Evolutionary conservation across 2,329 filamentous ascomycete species (phyloP).

Genomic region (Elsinoe necatrix): DNA sequence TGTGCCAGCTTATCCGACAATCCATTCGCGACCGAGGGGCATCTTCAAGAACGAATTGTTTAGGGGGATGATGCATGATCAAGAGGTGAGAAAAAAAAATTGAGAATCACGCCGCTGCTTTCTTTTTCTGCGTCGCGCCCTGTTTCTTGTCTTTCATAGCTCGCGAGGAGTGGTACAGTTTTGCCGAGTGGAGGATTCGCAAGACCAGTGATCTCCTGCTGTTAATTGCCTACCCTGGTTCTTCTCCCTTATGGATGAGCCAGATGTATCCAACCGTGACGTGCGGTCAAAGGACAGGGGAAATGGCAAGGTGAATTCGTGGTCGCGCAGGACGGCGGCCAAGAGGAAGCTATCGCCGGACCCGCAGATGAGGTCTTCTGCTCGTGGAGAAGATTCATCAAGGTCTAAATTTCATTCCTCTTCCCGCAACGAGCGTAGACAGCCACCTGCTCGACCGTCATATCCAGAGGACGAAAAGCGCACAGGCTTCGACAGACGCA

Average conservation of each 20-base stretch:
- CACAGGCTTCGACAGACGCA: not conserved
- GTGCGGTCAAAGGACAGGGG: constrained; percentile 10
- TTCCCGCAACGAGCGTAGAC: constrained; percentile 6
- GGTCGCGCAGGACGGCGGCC: constrained; percentile 2
- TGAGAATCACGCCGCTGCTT: not conserved
- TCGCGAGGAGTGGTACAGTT: not conserved
- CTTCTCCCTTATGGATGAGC: constrained; percentile 10
- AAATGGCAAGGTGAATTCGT: constrained; percentile 10
- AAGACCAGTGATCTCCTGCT: constrained; percentile 12
- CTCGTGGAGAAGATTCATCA: constrained; percentile 5
- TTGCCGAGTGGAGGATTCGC: constrained; percentile 13
- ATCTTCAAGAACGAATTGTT: not conserved
- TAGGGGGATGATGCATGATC: not conserved
- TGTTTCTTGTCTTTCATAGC: not conserved
- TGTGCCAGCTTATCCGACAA: not conserved
- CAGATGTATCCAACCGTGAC: constrained; percentile 11
- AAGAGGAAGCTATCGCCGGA: constrained; percentile 5
- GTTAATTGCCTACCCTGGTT: not conserved
- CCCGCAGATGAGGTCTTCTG: not conserved
- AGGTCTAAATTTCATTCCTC: constrained; percentile 1
- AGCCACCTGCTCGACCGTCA: not conserved
- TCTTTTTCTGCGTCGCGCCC: not conserved
- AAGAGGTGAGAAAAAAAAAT: not conserved
- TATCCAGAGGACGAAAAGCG: not conserved
- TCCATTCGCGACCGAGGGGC: not conserved